Evolutionary conservation across 31 red algal genomes (phyloP).

Genomic region (Odonthalia washingtoniensis): DNA sequence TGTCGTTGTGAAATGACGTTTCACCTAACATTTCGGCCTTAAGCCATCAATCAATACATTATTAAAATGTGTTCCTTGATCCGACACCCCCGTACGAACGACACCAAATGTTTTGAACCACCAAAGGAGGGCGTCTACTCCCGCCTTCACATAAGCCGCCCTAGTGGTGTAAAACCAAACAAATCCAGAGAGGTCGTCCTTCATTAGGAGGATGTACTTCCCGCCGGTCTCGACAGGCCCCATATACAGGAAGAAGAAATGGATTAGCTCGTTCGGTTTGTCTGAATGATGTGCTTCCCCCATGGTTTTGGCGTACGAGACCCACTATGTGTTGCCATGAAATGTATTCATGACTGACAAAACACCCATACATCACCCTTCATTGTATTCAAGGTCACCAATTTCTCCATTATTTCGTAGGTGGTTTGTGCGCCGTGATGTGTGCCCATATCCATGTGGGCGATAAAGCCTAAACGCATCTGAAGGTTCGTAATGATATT

Average conservation of each 20-base stretch:
- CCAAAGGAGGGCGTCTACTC: conserved; percentile 1
- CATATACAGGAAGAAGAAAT: conserved; percentile 37
- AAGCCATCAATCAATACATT: neutral
- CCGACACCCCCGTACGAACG: conserved; percentile 14
- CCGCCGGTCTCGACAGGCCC: neutral
- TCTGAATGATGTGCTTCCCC: conserved; percentile 6
- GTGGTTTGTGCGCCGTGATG: too few relatives aligned
- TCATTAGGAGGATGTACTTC: conserved; percentile 32
- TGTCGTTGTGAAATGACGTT: too few relatives aligned
- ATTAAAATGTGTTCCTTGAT: conserved; percentile 29
- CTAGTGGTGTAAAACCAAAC: conserved; percentile 7
- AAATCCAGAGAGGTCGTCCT: conserved; percentile 29
- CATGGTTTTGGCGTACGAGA: too few relatives aligned
- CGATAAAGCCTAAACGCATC: too few relatives aligned
- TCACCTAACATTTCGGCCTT: too few relatives aligned
- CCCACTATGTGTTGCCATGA: too few relatives aligned
- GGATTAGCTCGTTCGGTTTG: conserved; percentile 47
- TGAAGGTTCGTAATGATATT: too few relatives aligned
- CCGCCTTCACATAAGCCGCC: neutral
- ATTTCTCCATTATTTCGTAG: too few relatives aligned
- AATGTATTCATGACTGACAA: too few relatives aligned
- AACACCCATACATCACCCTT: too few relatives aligned
- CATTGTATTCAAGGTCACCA: too few relatives aligned
- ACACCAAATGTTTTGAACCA: conserved; percentile 15
- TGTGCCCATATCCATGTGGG: too few relatives aligned